Conservation (phyloP, 805 yeast species). For the Candida maris region DNA sequence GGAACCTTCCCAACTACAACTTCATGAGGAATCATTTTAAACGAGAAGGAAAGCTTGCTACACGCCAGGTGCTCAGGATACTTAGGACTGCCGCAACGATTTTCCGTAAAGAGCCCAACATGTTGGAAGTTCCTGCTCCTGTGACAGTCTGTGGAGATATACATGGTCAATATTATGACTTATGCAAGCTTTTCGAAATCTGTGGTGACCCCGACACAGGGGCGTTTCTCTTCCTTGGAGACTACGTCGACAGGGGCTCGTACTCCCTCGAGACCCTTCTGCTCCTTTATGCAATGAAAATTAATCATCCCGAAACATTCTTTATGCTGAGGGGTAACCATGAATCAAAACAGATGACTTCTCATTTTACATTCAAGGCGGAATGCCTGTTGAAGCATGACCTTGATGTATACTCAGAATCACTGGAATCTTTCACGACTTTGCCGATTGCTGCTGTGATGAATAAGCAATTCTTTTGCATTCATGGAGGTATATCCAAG, state of each 20-base stretch:
- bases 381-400: constrained; percentile 89
- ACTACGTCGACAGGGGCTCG: constrained; percentile 92
- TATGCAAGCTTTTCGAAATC: constrained; percentile 85
- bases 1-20: constrained; percentile 68
- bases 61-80: constrained; percentile 67
- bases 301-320: constrained; percentile 68
- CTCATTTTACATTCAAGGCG: constrained; percentile 86
- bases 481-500: constrained; percentile 94
- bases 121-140: constrained; percentile 83
- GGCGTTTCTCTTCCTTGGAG: constrained; percentile 82
- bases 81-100: constrained; percentile 60
- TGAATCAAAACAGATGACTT: constrained; percentile 90
- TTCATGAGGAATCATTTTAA: constrained; percentile 72
- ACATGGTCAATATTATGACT: constrained; percentile 93
- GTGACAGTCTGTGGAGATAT: constrained; percentile 95
- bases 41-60: constrained; percentile 75
- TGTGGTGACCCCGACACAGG: constrained; percentile 84
- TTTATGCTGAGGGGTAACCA: constrained; percentile 92
- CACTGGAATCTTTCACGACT: constrained; percentile 76
- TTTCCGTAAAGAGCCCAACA: constrained; percentile 69
- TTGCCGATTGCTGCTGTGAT: constrained; percentile 89
- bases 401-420: constrained; percentile 59
- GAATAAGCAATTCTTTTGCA: constrained; percentile 93
- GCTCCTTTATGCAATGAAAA: constrained; percentile 73
- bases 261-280: constrained; percentile 81